phyloP scores from a whole-genome alignment of 1,284 basidiomycete species.

The Psilocybe mexicana region DNA sequence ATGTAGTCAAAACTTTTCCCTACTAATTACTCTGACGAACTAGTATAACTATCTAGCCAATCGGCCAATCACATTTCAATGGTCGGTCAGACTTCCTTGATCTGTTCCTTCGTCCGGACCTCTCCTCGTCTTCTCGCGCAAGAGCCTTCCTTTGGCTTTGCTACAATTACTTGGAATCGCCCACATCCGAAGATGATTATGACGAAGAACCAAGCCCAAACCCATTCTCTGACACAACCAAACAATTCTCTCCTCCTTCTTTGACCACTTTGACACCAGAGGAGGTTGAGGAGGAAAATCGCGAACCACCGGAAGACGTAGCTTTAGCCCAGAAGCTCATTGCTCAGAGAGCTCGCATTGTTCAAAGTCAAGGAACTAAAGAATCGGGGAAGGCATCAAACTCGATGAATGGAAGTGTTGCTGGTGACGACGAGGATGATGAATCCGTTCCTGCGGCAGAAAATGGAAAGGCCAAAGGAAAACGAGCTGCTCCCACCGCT shows the following conservation, averaged over 20 bases:
- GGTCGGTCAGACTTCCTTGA: conserved; percentile 61
- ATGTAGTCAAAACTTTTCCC: conserved; percentile 24
- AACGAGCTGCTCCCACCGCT: conserved; percentile 8
- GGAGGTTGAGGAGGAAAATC: conserved; percentile 52
- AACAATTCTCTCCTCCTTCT: conserved; percentile 42
- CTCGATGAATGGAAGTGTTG: conserved; percentile 26
- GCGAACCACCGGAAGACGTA: conserved; percentile 44
- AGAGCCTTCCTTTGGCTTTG: conserved; percentile 67
- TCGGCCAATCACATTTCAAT: conserved; percentile 58
- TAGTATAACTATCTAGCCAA: conserved; percentile 37
- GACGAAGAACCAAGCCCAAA: conserved; percentile 42
- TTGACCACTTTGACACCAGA: conserved; percentile 43
- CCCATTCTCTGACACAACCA: conserved; percentile 53
- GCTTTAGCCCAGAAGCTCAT: conserved; percentile 37
- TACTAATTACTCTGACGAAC: background rate
- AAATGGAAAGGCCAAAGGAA: conserved; percentile 22
- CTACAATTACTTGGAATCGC: conserved; percentile 59
- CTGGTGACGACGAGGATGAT: conserved; percentile 28
- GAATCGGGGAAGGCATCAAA: conserved; percentile 29
- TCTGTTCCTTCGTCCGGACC: conserved; percentile 60
- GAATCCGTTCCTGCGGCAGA: conserved; percentile 15
- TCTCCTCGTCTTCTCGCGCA: conserved; percentile 63
- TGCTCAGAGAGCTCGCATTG: conserved; percentile 37
- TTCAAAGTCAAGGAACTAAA: conserved; percentile 39
- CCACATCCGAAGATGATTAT: conserved; percentile 37